Base-by-base conservation (phyloP, 345 rosid species). In the Abelmoschus esculentus region DNA sequence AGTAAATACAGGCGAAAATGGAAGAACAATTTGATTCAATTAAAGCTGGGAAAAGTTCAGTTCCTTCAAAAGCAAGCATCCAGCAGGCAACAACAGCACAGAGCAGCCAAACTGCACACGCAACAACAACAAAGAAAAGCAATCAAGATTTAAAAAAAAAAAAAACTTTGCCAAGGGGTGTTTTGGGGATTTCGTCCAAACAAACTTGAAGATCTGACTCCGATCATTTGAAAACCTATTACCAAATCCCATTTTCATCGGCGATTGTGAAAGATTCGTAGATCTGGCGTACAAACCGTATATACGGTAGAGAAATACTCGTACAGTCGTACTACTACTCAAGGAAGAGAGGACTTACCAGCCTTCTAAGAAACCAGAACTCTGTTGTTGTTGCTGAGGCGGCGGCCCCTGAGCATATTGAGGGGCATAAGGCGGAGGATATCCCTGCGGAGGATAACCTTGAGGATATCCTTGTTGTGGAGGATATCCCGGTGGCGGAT, bases 341-440 rank as follows among this genome's bases (percentile, higher is more conserved):
- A 40, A 2, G 34, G 1, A 31, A 11, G 36, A 32, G 50, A 19
- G 4, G 15, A 15, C 83, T 22, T 74, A 90, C 98, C 96, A 90
- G 80, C 93, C 96, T 87, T 90, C 96, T 46, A 92, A 9, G 61
- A 70, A 76, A 3, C 98, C 96, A 38, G 75, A 6, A 73, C 29
- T 70, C 38, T 74, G 65, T 36, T 74, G 76, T 17, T 83, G 87
- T 17, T 83, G 89, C 46, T 82, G 87, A 13, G 73, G 89, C 12
- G 75, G 90, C 2, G 83, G 95, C 32, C 93, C 91, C 34, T 85
- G 93, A 7, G 79, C 88, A 58, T 89, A 89, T 57, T 85, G 98
- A 40, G 96, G 96, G 18, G 89, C 89, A 29, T 90, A 90, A 5
- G 77, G 72, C 7, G 91, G 96, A 31, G 36, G 96, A 58, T 87